Base-by-base conservation (phyloP, 805 yeast species). In the Candida railenensis region DNA sequence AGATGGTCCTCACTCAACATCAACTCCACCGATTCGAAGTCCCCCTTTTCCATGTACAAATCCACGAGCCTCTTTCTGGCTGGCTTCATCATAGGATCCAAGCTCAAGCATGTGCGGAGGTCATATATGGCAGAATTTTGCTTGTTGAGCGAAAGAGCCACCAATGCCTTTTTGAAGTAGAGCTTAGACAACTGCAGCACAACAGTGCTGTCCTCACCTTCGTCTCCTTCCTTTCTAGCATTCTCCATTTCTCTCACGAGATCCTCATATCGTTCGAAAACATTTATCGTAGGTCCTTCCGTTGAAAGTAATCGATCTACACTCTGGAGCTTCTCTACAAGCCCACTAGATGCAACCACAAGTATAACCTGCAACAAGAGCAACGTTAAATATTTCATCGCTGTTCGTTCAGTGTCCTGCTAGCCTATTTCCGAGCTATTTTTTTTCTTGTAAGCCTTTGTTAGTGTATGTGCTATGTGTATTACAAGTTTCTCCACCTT, bases 111-210 rank as follows among this genome's bases (percentile, higher is more conserved):
- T 12, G 53, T 57, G 47, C 74, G 69, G 47, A 85, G 79, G 52
- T 80, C 83, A 2, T 61, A 60, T 5, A 81, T 66, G 0, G 91
- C 85, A 34, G 69, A 67, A 28, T 61, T 51, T 25, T 80, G 85
- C 48, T 77, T 78, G 30, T 80, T 80, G 50, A 82, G 56, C 12
- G 82, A 74, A 45, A 82, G 62, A 45, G 83, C 84, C 2, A 85
- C 77, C 38, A 84, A 58, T 0, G 89, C 90, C 46, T 77, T 74
- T 57, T 81, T 83, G 58, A 78, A 82, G 49, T 76, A 73, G 1
- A 83, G 61, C 50, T 76, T 78, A 0, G 81, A 63, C 15, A 77
- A 48, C 3, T 55, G 50, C 11, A 19, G n/a, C 34, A 21, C 46
- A 36, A 20, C 40, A 16, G 4, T 42, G 41, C 19, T 51, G 39